A percentile compares a stretch with the other conserved stretches of the same genome.
These are phyloP conservation scores for Stevia rebaudiana DNA, from an alignment of 140 eudicot genomes.

Conservation along the genomic window DNA sequence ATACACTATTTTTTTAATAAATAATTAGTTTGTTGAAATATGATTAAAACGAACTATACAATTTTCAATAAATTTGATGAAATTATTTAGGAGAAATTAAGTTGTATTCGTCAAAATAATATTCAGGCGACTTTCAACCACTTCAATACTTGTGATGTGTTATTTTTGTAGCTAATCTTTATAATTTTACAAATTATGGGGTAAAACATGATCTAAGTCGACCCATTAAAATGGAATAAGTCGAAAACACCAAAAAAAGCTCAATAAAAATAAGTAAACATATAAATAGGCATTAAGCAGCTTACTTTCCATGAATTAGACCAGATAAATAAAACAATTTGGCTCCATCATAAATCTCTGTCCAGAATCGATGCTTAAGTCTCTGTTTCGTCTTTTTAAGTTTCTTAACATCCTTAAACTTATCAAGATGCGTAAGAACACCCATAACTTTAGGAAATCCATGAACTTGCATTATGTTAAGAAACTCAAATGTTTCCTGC, in stretches of 20 bases:
- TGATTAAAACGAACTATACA: background rate
- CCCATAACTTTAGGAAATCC: slow-evolving; percentile 98
- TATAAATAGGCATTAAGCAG: slow-evolving; percentile 1
- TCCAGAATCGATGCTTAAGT: slow-evolving; percentile 94
- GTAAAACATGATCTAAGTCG: background rate
- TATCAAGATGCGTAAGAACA: slow-evolving; percentile 92
- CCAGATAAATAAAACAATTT: slow-evolving; percentile 90
- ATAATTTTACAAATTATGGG: background rate
- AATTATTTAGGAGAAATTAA: background rate
- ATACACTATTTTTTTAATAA: background rate
- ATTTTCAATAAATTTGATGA: background rate
- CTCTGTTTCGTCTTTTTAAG: slow-evolving; percentile 86
- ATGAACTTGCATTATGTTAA: slow-evolving; percentile 82
- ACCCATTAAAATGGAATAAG: background rate
- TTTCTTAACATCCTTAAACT: slow-evolving; percentile 89
- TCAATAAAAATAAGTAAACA: background rate
- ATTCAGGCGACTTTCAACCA: background rate
- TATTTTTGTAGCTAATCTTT: background rate
- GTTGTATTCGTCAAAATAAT: background rate
- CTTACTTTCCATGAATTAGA: slow-evolving; percentile 89
- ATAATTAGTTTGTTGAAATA: background rate
- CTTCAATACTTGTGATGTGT: background rate
- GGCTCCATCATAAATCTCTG: slow-evolving; percentile 91
- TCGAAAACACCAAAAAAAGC: background rate
- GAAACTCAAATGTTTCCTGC: slow-evolving; percentile 96